These are phyloP conservation scores for Juglanconis sp. DNA, from an alignment of 2,329 filamentous ascomycete genomes.

Conservation along the genomic window DNA sequence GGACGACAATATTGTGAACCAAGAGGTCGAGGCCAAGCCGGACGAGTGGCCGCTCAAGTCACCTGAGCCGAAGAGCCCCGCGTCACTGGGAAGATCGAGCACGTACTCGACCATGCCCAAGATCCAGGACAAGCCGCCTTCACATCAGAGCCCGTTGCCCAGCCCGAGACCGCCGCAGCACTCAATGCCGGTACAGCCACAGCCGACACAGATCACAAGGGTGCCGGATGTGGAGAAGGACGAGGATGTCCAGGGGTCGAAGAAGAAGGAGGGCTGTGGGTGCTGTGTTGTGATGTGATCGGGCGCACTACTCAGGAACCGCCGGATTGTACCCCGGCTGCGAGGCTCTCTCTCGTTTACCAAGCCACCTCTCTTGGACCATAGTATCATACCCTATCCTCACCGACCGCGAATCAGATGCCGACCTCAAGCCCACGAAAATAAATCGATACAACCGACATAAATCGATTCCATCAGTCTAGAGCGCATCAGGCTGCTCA, in stretches of 20 bases:
- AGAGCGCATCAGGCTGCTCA: conserved; percentile 13
- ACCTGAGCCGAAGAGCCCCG: conserved; percentile 43
- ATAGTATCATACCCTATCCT: background rate
- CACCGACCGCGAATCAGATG: background rate
- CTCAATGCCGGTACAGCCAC: conserved; percentile 37
- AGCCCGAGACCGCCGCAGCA: conserved; percentile 45
- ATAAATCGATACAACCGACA: background rate
- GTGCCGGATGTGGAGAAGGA: conserved; percentile 54
- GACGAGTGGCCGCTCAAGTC: conserved; percentile 60
- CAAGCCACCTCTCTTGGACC: background rate
- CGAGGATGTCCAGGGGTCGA: conserved; percentile 47
- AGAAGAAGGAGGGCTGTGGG: conserved; percentile 60
- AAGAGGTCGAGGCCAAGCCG: conserved; percentile 29
- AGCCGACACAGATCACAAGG: conserved; percentile 33
- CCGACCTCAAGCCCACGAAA: background rate
- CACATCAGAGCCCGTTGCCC: conserved; percentile 33
- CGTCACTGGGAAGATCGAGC: conserved; percentile 40
- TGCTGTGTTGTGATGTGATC: conserved; percentile 74
- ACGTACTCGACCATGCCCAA: conserved; percentile 64
- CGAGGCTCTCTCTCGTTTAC: background rate
- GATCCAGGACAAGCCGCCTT: conserved; percentile 45
- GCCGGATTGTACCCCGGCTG: background rate
- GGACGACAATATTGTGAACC: conserved; percentile 26
- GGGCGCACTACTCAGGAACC: background rate
- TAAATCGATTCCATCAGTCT: conserved; percentile 6